These are phyloP conservation scores for Curvularia sp. DNA, from an alignment of 2,329 filamentous ascomycete genomes.

Conservation along the genomic window DNA sequence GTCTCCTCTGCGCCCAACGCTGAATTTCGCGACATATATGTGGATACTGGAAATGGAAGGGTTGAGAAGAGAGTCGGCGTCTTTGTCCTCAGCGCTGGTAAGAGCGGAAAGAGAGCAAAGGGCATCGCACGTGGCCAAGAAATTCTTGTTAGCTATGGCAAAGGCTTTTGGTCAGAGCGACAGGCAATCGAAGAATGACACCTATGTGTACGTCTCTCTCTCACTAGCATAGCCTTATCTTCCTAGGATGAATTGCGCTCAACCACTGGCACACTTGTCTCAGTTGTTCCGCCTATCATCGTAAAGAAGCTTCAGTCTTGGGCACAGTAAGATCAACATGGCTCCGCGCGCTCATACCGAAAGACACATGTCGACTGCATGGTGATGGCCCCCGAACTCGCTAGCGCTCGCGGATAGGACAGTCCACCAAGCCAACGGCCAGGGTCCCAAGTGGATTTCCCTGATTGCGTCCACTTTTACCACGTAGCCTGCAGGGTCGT, in stretches of 20 bases:
- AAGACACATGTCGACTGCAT: not conserved
- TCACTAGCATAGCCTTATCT: not conserved
- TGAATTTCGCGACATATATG: slow-evolving; percentile 54
- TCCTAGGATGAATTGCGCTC: not conserved
- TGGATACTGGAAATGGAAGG: slow-evolving; percentile 48
- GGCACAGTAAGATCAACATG: not conserved
- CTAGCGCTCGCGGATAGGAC: not conserved
- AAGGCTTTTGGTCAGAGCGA: slow-evolving; percentile 58
- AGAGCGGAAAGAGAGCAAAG: slow-evolving; percentile 56
- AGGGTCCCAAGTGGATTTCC: not conserved
- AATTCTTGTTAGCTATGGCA: slow-evolving; percentile 63
- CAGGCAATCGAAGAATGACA: slow-evolving; percentile 19
- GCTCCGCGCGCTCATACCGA: not conserved
- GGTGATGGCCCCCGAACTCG: not conserved
- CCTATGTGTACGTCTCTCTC: not conserved
- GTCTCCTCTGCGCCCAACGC: slow-evolving; percentile 53
- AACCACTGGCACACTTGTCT: not conserved
- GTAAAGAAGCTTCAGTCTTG: not conserved
- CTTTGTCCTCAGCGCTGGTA: slow-evolving; percentile 59
- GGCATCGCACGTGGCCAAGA: slow-evolving; percentile 60
- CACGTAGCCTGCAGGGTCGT: not conserved
- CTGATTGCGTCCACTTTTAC: not conserved
- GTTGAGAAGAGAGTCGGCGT: slow-evolving; percentile 59
- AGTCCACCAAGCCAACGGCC: not conserved
- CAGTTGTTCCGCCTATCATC: slow-evolving; percentile 4